Evolutionary conservation across 176 grass and related monocot genomes (phyloP).

Genomic region (Zea mays): Zm-B73-REFERENCE-NAM-5.0 NC_050102.1:15933501-15934000

Average conservation of each 20-base stretch:
- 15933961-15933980: not conserved
- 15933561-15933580: constrained; percentile 2
- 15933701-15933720: not conserved
- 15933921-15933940: not conserved
- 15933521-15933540: not conserved
- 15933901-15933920: not conserved
- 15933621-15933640: not conserved
- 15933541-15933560: constrained; percentile 1
- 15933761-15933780: not conserved
- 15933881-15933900: not conserved
- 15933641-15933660: not conserved
- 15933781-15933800: not conserved
- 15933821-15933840: not conserved
- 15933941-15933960: not conserved
- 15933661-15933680: constrained; percentile 6
- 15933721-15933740: not conserved
- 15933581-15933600: not conserved
- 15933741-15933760: not conserved
- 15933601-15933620: not conserved
- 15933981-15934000: not conserved
- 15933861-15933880: not conserved
- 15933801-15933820: constrained; percentile 1
- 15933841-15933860: not conserved
- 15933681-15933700: not conserved
- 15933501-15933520: not conserved